Base-by-base conservation (phyloP, 805 yeast species). In the Wickerhamomyces pijperi region DNA sequence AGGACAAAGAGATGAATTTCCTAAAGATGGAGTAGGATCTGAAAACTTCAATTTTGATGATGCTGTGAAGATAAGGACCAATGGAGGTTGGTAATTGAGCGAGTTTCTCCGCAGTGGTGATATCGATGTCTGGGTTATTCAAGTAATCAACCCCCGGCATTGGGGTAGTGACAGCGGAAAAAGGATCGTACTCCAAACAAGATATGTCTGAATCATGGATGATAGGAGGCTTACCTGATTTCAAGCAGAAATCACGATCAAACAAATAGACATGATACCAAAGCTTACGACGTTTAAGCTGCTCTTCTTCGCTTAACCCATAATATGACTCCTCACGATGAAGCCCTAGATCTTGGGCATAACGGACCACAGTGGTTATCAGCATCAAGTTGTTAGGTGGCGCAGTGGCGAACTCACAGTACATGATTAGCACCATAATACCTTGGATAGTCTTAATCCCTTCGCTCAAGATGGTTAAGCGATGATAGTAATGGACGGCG, bases 341-440 rank as follows among this genome's bases (percentile, higher is more conserved):
- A 6, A 81, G 58, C 0, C 83, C 83, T 50, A 76, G 47, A 32
- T 73, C 78, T 36, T 68, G 71, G 0, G 80, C 80, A 44, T 65
- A 67, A 43, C 78, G 60, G 5, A 72, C 63, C 5, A 76, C 73
- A 2, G 69, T 61, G 2, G 73, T 52, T 4, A 65, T 51, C 15
- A 74, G 46, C 37, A 64, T 56, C 39, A 60, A 64, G 5, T 68
- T 62, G 11, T 67, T 56, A 32, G 71, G 73, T 1, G 68, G 55
- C 20, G 68, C 64, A 37, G 53, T 46, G 16, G 58, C 51, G 9
- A 55, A 51, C 31, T 62, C 68, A 13, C 65, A 46, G 34, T 60
- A 55, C 15, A 52, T 47, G 44, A 68, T 54, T 35, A 79, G 52
- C 19, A 78, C 47, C 19, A 80, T 44, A 9, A 76, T 56, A 0